Conservation (phyloP, 768 basidiomycete species). For the Agaricus blazei region DNA sequence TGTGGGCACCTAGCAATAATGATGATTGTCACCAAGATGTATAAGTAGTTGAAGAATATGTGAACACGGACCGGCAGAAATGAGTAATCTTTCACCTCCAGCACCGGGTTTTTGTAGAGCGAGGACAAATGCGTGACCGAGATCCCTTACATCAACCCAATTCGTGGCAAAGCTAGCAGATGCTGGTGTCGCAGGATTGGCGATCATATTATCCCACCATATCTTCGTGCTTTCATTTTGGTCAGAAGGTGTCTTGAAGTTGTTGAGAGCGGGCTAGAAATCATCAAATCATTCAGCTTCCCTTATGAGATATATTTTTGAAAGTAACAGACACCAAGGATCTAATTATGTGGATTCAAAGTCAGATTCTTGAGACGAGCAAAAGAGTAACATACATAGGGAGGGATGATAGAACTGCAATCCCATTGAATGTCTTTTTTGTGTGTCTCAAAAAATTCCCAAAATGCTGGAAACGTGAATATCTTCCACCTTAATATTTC, state of each 20-base stretch:
- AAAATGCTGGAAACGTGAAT: not conserved
- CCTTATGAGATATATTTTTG: too few relatives aligned
- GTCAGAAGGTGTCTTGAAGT: not conserved
- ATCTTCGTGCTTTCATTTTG: not conserved
- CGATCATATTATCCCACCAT: not conserved
- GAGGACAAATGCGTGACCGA: constrained; percentile 6
- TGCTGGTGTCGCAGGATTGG: not conserved
- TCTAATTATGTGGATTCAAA: too few relatives aligned
- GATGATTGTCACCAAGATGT: not conserved
- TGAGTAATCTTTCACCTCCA: constrained; percentile 8
- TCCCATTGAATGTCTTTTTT: constrained; percentile 9
- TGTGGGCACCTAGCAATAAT: not conserved
- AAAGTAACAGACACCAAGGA: too few relatives aligned
- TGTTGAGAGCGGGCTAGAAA: not conserved
- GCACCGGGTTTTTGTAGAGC: constrained; percentile 5
- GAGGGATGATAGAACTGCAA: not conserved
- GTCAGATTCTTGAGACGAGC: not conserved
- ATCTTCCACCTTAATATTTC: too few relatives aligned
- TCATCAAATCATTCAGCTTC: not conserved
- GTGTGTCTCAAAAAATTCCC: constrained; percentile 5
- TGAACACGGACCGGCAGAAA: not conserved
- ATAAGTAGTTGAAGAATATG: too few relatives aligned
- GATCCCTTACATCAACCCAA: constrained; percentile 11
- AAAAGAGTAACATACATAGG: not conserved
- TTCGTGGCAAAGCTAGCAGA: constrained; percentile 3